These are phyloP conservation scores for Salvia hispanica DNA, from an alignment of 257 asterid genomes.

Conservation along the genomic window DNA sequence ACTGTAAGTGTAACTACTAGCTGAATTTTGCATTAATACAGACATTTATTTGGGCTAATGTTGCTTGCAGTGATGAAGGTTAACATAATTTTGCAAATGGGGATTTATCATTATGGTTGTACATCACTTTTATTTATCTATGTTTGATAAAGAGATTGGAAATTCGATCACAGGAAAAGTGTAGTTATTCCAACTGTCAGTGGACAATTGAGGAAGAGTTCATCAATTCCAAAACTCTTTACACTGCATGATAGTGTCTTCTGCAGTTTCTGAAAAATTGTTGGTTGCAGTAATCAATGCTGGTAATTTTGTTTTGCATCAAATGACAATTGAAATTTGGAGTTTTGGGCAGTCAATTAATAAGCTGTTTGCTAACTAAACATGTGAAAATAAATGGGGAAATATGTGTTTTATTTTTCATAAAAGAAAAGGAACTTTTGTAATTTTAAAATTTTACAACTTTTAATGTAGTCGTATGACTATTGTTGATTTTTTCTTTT, in stretches of 20 bases:
- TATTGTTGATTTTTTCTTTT: no score
- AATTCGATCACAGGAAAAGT: constrained; percentile 20
- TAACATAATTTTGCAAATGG: neutral
- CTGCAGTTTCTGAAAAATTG: constrained; percentile 21
- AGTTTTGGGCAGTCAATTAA: constrained; percentile 20
- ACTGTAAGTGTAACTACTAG: no score
- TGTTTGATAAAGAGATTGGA: constrained; percentile 23
- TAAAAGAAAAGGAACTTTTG: no score
- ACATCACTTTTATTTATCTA: constrained; percentile 13
- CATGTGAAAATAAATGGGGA: neutral
- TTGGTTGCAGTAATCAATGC: constrained; percentile 26
- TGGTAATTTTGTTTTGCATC: no score
- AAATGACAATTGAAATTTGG: neutral
- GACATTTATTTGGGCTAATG: constrained; percentile 16
- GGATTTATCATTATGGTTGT: no score
- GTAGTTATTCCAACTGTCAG: neutral
- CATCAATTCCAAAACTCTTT: no score
- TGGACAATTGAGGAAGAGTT: no score
- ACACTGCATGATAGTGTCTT: no score
- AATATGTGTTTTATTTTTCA: no score
- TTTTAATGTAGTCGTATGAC: no score
- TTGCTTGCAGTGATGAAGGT: constrained; percentile 22
- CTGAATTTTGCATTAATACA: constrained; percentile 20
- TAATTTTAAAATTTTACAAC: no score
- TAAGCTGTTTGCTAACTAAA: constrained; percentile 31